Evolutionary conservation across 78 protist genomes (phyloP).

Genomic region (Pelomyxa schiedti): DNA sequence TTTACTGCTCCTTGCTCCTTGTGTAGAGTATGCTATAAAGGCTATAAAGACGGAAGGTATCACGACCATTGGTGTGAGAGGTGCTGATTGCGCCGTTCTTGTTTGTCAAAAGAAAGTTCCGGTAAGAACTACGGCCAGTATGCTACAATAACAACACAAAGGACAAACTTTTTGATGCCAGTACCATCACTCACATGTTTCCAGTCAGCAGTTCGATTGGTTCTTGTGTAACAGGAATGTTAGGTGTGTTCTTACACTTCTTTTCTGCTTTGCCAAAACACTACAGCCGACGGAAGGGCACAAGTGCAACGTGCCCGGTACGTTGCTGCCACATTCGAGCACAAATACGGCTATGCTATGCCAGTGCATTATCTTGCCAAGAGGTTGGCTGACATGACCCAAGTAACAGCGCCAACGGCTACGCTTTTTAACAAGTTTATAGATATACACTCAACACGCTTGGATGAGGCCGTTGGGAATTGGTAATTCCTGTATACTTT

Average conservation of each 20-base stretch:
- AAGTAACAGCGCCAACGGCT: slow-evolving; percentile 16
- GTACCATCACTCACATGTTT: slow-evolving; percentile 75
- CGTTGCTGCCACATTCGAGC: slow-evolving; percentile 80
- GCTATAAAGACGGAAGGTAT: slow-evolving; percentile 72
- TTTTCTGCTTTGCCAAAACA: background rate
- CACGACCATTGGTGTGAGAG: slow-evolving; percentile 86
- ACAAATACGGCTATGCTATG: slow-evolving; percentile 66
- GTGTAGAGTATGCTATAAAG: slow-evolving; percentile 90
- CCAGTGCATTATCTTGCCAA: slow-evolving; percentile 77
- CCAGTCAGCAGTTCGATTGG: slow-evolving; percentile 73
- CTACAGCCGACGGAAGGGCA: slow-evolving; percentile 71
- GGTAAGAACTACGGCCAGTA: slow-evolving; percentile 9
- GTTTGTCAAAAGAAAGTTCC: slow-evolving; percentile 90
- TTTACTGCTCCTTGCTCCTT: background rate
- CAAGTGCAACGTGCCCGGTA: slow-evolving; percentile 72
- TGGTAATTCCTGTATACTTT: background rate
- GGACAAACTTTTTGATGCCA: slow-evolving; percentile 81
- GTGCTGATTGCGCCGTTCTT: slow-evolving; percentile 71
- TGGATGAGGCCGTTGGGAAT: slow-evolving; percentile 82
- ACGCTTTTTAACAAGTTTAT: background rate
- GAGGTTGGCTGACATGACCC: slow-evolving; percentile 87
- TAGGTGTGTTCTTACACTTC: slow-evolving; percentile 2
- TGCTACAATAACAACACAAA: background rate
- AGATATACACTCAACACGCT: slow-evolving; percentile 65
- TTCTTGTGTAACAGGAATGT: slow-evolving; percentile 81